These are phyloP conservation scores for Phalaenopsis equestris DNA, from an alignment of 106 monocot species.

Conservation along the genomic window DNA sequence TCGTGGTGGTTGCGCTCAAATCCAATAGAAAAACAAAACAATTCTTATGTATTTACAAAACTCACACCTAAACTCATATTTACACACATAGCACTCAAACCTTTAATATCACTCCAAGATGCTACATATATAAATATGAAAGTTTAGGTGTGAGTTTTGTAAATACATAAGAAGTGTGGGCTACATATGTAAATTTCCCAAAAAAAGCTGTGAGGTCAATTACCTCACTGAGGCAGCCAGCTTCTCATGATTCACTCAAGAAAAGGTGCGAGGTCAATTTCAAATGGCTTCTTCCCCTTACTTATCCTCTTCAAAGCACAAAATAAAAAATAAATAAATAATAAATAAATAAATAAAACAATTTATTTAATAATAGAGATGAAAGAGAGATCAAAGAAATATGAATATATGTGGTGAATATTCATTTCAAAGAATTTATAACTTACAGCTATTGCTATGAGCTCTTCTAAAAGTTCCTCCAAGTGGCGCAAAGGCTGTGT, in stretches of 20 bases:
- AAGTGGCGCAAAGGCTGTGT: slow-evolving; percentile 66
- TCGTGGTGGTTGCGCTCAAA: no score
- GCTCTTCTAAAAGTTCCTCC: slow-evolving; percentile 82
- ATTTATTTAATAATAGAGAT: not conserved
- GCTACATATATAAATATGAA: no score
- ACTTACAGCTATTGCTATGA: slow-evolving; percentile 87
- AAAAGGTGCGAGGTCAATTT: slow-evolving; percentile 72
- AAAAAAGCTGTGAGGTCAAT: no score
- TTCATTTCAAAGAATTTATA: not conserved
- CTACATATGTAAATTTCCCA: no score
- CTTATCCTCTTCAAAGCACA: slow-evolving; percentile 32
- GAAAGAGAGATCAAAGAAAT: not conserved
- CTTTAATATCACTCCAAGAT: no score
- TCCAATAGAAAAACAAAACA: no score
- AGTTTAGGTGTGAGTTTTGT: no score
- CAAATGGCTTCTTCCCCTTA: slow-evolving; percentile 70
- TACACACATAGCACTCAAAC: no score
- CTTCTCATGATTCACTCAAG: not conserved
- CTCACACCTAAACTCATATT: no score
- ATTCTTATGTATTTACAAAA: no score
- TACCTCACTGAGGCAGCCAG: not conserved
- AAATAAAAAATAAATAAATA: not conserved
- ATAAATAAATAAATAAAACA: not conserved
- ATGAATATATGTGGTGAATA: not conserved
- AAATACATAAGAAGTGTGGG: no score